These are phyloP conservation scores for Pseudognaphalium luteoalbum DNA, from an alignment of 129 eudicot genomes.

Conservation along the genomic window DNA sequence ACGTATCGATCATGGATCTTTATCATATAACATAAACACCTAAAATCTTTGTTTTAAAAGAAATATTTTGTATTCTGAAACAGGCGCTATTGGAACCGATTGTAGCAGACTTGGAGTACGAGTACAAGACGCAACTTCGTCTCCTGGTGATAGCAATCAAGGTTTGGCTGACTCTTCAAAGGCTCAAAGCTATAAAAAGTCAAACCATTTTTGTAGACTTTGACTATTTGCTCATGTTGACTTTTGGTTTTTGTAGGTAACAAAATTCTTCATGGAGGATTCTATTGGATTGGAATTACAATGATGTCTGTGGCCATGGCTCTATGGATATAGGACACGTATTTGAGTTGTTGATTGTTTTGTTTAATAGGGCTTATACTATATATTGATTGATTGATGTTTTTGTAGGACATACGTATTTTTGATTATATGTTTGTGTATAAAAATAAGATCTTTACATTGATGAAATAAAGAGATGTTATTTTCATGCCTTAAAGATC, in stretches of 20 bases:
- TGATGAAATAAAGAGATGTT: constrained; percentile 7
- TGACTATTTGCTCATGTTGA: not conserved
- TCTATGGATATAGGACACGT: constrained; percentile 41
- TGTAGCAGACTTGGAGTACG: constrained; percentile 63
- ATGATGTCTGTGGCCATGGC: constrained; percentile 39
- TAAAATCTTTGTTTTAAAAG: not conserved
- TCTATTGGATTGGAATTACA: constrained; percentile 45
- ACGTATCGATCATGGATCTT: constrained; percentile 19
- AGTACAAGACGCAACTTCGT: constrained; percentile 32
- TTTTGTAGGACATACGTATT: constrained; percentile 5
- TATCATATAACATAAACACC: not conserved
- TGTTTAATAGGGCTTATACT: not conserved
- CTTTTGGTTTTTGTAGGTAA: constrained; percentile 37
- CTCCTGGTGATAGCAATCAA: constrained; percentile 33
- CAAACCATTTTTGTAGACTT: not conserved
- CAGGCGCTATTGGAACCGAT: constrained; percentile 74
- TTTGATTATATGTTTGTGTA: constrained; percentile 3
- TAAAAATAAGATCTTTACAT: not conserved
- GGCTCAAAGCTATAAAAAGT: not conserved
- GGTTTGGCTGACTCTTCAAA: constrained; percentile 17
- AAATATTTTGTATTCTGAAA: constrained; percentile 2
- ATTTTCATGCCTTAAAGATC: not conserved
- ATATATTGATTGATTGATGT: not conserved
- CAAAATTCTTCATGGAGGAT: constrained; percentile 43
- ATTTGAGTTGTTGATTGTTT: constrained; percentile 2